Base-by-base conservation (phyloP, 441 rosid species). In the Erodium trifolium region DNA sequence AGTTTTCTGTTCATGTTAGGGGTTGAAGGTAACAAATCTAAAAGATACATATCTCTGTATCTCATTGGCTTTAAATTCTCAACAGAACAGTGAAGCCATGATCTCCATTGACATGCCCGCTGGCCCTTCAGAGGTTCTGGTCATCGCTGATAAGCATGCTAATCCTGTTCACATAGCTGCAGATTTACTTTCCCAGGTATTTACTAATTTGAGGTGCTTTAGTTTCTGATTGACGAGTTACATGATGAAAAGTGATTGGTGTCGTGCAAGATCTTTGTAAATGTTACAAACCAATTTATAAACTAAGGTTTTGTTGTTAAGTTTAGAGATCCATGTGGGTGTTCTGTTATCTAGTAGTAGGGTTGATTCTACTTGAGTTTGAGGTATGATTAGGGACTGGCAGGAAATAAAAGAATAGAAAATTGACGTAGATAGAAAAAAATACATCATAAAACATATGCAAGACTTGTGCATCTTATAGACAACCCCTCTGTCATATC, bases 71-170 rank as follows among this genome's bases (percentile, higher is more conserved):
- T 55, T 68, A 70, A 1, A 31, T 70, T 65, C 73, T 41, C 51
- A 63, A 68, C 91, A 93, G 97, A 93, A 91, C 76, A 93, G 96
- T 67, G 97, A 91, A 80, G 99, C 97, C 76, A 89, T 93, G 97
- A 80, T 91, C 75, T 88, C 97, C 1, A 93, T 93, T 78, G 99
- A 93, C 85, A 93, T 93, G 99, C 97, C 96, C 55, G 99, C 96
- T 66, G 96, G 96, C 63, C 97, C 97, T 84, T 93, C 96, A 2
- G 96, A 93, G 81, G 97, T 89, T 69, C 69, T 91, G 68, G 97
- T 91, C 59, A 88, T 91, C 79, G 99, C 93, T 39, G 97, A 93
- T 68, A 80, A 78, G 71, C 73, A 80, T 83, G 87, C 96, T 41
- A 87, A 68, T 75, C 97, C 99, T 57, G 87, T 85, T 67, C 88